These are phyloP conservation scores for Setaria italica DNA, from an alignment of 202 grass and related monocot species.

Conservation along the genomic window DNA sequence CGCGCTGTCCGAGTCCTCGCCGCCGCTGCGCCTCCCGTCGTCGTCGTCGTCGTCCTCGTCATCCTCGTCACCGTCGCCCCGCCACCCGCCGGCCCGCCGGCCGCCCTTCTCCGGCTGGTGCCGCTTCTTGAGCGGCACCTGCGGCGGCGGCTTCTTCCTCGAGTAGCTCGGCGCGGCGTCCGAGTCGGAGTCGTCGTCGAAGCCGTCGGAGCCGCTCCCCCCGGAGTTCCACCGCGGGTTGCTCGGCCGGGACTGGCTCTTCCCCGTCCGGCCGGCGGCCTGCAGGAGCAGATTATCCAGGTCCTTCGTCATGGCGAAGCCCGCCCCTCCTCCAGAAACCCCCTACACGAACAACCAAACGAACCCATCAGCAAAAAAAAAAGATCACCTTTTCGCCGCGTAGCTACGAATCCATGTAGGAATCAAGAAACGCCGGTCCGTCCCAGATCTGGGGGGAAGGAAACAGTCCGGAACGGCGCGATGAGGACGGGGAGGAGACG, in stretches of 20 bases:
- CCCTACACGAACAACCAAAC: constrained; percentile 27
- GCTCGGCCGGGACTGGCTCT: constrained; percentile 47
- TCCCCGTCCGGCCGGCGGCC: constrained; percentile 71
- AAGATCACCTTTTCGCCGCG: background rate
- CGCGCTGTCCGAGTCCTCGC: constrained; percentile 67
- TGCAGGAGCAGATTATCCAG: constrained; percentile 78
- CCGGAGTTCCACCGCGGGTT: constrained; percentile 63
- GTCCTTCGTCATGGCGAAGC: constrained; percentile 57
- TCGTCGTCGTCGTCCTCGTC: constrained; percentile 53
- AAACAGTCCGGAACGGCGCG: background rate
- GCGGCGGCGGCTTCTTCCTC: constrained; percentile 57
- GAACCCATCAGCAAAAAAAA: background rate
- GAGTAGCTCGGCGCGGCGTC: constrained; percentile 56
- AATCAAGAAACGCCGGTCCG: background rate
- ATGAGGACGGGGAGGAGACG: background rate
- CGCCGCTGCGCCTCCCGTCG: constrained; percentile 41
- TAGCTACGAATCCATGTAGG: no score
- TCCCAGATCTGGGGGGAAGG: constrained; percentile 14
- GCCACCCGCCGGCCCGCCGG: constrained; percentile 12
- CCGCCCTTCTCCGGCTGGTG: constrained; percentile 60
- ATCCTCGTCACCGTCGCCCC: constrained; percentile 41
- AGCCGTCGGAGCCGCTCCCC: constrained; percentile 62
- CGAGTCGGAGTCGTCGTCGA: constrained; percentile 55
- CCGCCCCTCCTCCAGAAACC: background rate
- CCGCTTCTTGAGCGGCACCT: constrained; percentile 89